Evolutionary conservation across 768 basidiomycete genomes (phyloP).

Genomic region (Lentinus tigrinus): DNA sequence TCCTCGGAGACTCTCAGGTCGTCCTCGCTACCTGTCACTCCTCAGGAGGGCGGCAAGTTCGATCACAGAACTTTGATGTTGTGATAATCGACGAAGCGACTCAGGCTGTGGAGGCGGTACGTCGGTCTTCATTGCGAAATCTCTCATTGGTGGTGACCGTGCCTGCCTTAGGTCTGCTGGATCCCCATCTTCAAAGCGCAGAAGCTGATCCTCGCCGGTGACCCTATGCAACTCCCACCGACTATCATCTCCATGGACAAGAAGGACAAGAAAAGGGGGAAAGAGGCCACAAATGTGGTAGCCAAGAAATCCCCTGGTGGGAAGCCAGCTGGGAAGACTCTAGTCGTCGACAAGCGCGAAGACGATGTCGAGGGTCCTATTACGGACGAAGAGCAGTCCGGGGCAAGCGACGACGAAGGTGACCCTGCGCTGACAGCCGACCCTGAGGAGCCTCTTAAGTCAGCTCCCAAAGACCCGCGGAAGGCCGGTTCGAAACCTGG

Average conservation of each 20-base stretch:
- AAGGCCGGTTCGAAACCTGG: constrained; percentile 5
- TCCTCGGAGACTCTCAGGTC: constrained; percentile 53
- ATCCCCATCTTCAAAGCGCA: constrained; percentile 90
- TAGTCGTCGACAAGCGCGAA: background rate
- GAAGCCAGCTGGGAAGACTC: background rate
- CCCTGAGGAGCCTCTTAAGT: background rate
- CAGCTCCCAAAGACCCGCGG: background rate
- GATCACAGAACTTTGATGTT: constrained; percentile 81
- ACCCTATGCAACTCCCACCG: constrained; percentile 94
- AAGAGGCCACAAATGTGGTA: no score
- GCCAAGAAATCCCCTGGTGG: background rate
- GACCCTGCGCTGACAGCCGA: constrained; percentile 4
- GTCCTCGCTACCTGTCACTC: constrained; percentile 95
- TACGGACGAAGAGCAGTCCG: background rate
- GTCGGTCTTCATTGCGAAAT: constrained; percentile 16
- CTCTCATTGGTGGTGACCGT: background rate
- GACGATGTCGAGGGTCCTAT: background rate
- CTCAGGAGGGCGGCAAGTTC: constrained; percentile 80
- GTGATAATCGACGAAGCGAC: constrained; percentile 98
- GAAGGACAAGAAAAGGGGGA: constrained; percentile 30
- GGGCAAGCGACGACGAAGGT: constrained; percentile 6
- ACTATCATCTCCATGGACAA: constrained; percentile 75
- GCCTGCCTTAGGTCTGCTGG: constrained; percentile 73
- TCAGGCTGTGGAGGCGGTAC: constrained; percentile 90
- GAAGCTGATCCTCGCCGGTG: constrained; percentile 89